Conservation (phyloP, 1,139 yeast species). For the Debaryomyces robertsiae region DNA sequence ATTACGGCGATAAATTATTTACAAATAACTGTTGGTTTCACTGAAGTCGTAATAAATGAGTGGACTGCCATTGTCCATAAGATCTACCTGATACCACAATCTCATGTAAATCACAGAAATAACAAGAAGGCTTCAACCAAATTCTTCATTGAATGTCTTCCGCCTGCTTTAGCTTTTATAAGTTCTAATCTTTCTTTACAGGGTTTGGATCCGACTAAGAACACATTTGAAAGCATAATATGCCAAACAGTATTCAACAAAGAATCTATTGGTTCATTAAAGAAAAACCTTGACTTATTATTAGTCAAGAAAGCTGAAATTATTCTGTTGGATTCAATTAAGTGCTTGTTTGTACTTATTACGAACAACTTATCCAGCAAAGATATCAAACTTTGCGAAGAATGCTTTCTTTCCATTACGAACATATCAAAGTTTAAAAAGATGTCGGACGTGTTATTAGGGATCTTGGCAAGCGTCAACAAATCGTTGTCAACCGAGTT, state of each 20-base stretch:
- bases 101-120: conserved; percentile 27
- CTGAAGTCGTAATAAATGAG: conserved; percentile 2
- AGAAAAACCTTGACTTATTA: conserved; percentile 23
- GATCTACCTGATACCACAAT: conserved; percentile 30
- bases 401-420: conserved; percentile 40
- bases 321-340: conserved; percentile 19
- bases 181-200: conserved; percentile 4
- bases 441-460: conserved; percentile 42
- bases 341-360: conserved; percentile 27
- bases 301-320: conserved; percentile 16
- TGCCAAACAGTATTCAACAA: conserved; percentile 21
- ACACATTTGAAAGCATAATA: conserved; percentile 17
- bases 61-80: conserved; percentile 29
- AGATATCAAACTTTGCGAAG: conserved; percentile 44
- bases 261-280: conserved; percentile 20
- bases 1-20: conserved; percentile 10
- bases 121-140: conserved; percentile 34
- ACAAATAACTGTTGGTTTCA: not conserved
- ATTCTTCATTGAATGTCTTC: conserved; percentile 26
- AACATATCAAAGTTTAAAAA: conserved; percentile 27
- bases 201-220: conserved; percentile 9
- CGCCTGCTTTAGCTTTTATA: conserved; percentile 16
- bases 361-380: conserved; percentile 28
- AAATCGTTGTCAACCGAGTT: conserved; percentile 53
- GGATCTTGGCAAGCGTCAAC: conserved; percentile 40